phyloP scores from a whole-genome alignment of 2,329 filamentous ascomycete genomes.

The Ascochyta pisi region DNA sequence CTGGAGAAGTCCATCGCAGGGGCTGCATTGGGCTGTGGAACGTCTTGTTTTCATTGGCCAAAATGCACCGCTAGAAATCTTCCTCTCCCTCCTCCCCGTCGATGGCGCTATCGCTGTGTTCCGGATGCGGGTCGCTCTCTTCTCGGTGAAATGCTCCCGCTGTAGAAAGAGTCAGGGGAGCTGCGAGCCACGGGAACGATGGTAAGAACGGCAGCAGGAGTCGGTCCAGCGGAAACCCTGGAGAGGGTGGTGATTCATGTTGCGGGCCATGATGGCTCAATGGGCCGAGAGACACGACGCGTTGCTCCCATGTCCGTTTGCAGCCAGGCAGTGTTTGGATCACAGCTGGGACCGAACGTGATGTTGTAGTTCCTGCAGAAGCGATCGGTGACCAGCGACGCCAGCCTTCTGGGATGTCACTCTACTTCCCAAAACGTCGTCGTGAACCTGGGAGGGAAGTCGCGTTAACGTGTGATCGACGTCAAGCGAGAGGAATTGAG shows the following conservation, averaged over 20 bases:
- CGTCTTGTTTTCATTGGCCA: background rate
- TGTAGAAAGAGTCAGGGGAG: background rate
- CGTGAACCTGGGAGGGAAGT: background rate
- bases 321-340: constrained; percentile 1
- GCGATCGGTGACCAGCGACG: background rate
- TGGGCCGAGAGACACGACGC: background rate
- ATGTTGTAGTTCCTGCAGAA: background rate
- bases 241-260: background rate
- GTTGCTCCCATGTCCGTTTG: constrained; percentile 10
- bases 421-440: constrained; percentile 3
- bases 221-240: background rate
- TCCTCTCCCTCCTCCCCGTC: background rate
- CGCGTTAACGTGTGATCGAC: constrained; percentile 10
- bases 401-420: constrained; percentile 1
- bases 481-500: constrained; percentile 6
- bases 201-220: background rate
- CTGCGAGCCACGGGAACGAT: background rate
- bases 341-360: background rate
- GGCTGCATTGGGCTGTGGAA: constrained; percentile 1
- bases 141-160: background rate
- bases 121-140: background rate
- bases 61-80: constrained; percentile 13
- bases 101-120: background rate
- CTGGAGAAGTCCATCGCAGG: constrained; percentile 4
- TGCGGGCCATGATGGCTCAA: background rate